Conservation (phyloP, 805 yeast genomes). For the Lachancea fermentati region DNA sequence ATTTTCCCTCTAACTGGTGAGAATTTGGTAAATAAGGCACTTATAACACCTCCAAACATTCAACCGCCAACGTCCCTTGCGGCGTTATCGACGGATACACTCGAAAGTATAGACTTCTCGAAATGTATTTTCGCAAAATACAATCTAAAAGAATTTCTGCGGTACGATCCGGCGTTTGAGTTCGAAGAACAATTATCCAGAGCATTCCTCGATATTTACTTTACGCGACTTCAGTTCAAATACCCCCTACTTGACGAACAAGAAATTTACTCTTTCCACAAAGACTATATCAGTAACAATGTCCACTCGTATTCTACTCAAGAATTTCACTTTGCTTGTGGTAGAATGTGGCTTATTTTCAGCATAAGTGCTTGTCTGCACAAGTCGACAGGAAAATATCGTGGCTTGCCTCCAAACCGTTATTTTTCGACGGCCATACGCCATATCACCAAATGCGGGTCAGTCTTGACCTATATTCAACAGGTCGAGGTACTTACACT, state of each 20-base stretch:
- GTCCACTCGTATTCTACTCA: slow-evolving; percentile 32
- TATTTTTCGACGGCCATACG: slow-evolving; percentile 57
- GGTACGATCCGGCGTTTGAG: slow-evolving; percentile 46
- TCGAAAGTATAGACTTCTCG: slow-evolving; percentile 37
- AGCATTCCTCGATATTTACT: slow-evolving; percentile 49
- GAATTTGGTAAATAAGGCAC: not conserved
- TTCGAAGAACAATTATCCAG: slow-evolving; percentile 46
- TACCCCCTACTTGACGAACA: slow-evolving; percentile 51
- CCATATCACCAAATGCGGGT: slow-evolving; percentile 43
- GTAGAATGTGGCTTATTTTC: slow-evolving; percentile 51
- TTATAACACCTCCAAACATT: slow-evolving; percentile 2
- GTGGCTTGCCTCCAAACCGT: slow-evolving; percentile 49
- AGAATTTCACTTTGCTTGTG: slow-evolving; percentile 46
- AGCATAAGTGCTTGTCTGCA: slow-evolving; percentile 47
- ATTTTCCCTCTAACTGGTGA: slow-evolving; percentile 9
- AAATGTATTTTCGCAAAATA: slow-evolving; percentile 42
- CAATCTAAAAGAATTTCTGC: slow-evolving; percentile 41
- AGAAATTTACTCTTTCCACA: slow-evolving; percentile 46
- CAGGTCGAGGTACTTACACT: slow-evolving; percentile 49
- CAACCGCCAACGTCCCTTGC: slow-evolving; percentile 10
- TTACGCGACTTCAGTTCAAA: slow-evolving; percentile 49
- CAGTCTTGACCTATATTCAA: slow-evolving; percentile 37
- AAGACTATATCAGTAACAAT: slow-evolving; percentile 40
- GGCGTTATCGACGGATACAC: slow-evolving; percentile 25
- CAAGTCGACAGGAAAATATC: slow-evolving; percentile 51